Percentiles rank a stretch among this genome's conserved stretches.
Conservation (phyloP, 768 basidiomycete genomes). For the Auricularia auricula-judae region DNA sequence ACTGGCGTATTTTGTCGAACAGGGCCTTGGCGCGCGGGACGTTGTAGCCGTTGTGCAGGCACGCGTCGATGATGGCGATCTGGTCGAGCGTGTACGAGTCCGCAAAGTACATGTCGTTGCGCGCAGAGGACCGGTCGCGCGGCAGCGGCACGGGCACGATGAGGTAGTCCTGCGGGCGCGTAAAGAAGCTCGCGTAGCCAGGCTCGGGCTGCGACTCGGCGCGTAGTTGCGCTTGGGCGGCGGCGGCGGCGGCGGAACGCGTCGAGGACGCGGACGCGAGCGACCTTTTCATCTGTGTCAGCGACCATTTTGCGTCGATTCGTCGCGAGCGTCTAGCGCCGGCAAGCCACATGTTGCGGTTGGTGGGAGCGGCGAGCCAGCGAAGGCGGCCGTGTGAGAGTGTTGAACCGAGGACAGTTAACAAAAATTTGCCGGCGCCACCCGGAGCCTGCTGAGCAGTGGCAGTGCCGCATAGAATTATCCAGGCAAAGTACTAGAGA, state of each 20-base stretch:
- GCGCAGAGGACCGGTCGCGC: constrained; percentile 25
- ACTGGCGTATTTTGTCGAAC: constrained; percentile 49
- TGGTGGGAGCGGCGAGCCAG: background rate
- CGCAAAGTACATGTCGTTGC: constrained; percentile 45
- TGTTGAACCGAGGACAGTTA: no score
- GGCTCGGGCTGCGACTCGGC: background rate
- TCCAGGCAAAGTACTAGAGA: no score
- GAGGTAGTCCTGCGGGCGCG: background rate
- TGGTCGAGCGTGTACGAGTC: constrained; percentile 58
- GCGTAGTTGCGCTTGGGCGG: background rate
- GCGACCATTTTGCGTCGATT: background rate
- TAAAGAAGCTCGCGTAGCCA: background rate
- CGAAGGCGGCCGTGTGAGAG: no score
- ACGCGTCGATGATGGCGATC: constrained; percentile 73
- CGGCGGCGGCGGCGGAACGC: background rate
- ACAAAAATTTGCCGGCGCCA: no score
- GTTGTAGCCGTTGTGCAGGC: constrained; percentile 64
- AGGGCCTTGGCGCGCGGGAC: constrained; percentile 65
- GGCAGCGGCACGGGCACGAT: constrained; percentile 62
- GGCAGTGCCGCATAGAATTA: no score
- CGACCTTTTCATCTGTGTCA: background rate
- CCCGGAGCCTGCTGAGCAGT: no score
- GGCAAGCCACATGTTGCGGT: background rate
- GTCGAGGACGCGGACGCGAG: background rate
- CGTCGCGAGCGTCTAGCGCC: background rate